A percentile compares a stretch with the other conserved stretches of the same genome.
phyloP scores from a whole-genome alignment of 2,329 filamentous ascomycete genomes.

The Talaromyces sp. region DNA sequence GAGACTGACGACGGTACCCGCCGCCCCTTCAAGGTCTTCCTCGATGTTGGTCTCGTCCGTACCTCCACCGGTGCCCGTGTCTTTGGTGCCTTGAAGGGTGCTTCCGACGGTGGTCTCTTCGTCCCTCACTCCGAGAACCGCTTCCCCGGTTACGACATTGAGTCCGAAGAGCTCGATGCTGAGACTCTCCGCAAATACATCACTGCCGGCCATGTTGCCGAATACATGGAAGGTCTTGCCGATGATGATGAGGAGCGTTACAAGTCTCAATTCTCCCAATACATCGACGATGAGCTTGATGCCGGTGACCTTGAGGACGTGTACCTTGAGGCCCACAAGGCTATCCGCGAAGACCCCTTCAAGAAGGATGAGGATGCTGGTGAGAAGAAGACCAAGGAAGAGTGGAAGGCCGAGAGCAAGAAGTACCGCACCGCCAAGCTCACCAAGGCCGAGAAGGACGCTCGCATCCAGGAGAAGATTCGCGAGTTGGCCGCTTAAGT shows the following conservation, averaged over 20 bases:
- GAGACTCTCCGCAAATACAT: constrained; percentile 99
- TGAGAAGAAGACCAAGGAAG: constrained; percentile 93
- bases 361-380: constrained; percentile 76
- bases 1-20: constrained; percentile 83
- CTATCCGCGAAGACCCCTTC: constrained; percentile 96
- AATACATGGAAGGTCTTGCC: constrained; percentile 99
- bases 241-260: constrained; percentile 99
- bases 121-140: constrained; percentile 99
- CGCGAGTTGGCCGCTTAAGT: constrained; percentile 61
- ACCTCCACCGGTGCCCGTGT: constrained; percentile 98
- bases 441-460: constrained; percentile 76
- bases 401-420: constrained; percentile 93
- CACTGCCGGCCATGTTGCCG: constrained; percentile 94
- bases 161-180: constrained; percentile 95
- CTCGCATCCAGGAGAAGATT: constrained; percentile 87
- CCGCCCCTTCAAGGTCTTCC: constrained; percentile 98
- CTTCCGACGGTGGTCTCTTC: constrained; percentile 94
- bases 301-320: constrained; percentile 96
- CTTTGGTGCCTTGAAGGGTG: constrained; percentile 99
- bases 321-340: constrained; percentile 90
- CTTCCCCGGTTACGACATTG: constrained; percentile 97
- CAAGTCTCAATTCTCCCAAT: constrained; percentile 96
- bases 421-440: constrained; percentile 80
- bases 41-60: constrained; percentile 94
- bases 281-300: constrained; percentile 95